Percentiles rank a stretch among this genome's conserved stretches.
Evolutionary conservation across 768 basidiomycete genomes (phyloP).

Genomic region (Lyophyllum atratum): DNA sequence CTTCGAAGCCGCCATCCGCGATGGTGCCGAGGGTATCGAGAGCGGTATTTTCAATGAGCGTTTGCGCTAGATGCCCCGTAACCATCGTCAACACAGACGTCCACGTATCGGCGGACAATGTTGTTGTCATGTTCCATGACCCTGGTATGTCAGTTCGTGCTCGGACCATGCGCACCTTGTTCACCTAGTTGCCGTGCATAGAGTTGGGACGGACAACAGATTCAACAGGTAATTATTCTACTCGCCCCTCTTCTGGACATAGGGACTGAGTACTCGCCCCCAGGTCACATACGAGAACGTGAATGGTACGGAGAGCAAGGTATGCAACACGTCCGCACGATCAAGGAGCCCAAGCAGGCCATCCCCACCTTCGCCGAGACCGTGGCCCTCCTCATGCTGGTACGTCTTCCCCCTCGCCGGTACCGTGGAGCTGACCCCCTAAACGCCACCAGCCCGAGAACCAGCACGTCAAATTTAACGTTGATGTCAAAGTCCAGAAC

Average conservation of each 20-base stretch:
- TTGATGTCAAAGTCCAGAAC: constrained; percentile 95
- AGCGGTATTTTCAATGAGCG: constrained; percentile 73
- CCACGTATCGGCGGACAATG: constrained; percentile 85
- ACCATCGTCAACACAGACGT: constrained; percentile 75
- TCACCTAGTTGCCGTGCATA: constrained; percentile 21
- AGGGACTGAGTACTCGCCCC: not conserved
- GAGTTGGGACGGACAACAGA: constrained; percentile 83
- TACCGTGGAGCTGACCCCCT: constrained; percentile 12
- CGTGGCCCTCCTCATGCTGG: constrained; percentile 74
- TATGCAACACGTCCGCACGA: constrained; percentile 79
- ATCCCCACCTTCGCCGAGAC: constrained; percentile 93
- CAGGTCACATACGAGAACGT: constrained; percentile 69
- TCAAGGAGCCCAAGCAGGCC: constrained; percentile 76
- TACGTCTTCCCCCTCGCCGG: constrained; percentile 30
- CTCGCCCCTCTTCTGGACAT: not conserved
- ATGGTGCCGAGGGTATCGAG: constrained; percentile 96
- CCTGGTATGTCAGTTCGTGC: constrained; percentile 50
- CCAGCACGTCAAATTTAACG: constrained; percentile 74
- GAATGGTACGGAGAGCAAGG: constrained; percentile 71
- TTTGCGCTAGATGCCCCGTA: constrained; percentile 43
- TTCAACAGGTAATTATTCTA: constrained; percentile 50
- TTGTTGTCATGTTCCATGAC: constrained; percentile 96
- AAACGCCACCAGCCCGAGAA: constrained; percentile 61
- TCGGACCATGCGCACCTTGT: not conserved
- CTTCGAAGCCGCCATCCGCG: constrained; percentile 92